Base-by-base conservation (phyloP, 1,139 yeast species). In the Geotrichum restrictum region DNA sequence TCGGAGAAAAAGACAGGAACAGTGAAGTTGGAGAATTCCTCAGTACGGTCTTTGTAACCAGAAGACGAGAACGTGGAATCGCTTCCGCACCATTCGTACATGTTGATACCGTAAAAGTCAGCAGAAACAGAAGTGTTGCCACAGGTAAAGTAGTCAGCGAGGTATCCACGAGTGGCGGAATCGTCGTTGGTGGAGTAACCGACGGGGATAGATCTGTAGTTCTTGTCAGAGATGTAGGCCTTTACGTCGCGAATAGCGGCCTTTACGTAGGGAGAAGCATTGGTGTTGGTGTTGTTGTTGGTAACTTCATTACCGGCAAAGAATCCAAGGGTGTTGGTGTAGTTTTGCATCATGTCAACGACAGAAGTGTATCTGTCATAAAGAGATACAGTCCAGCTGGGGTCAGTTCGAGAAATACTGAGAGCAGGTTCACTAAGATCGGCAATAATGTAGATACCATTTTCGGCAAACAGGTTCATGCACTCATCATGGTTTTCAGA, bases 101-200 rank as follows among this genome's bases (percentile, higher is more conserved):
- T 85, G 69, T 93, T 93, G 60, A 93, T 91, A 13, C 98, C 98
- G 70, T 89, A 91, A 71, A 93, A 89, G 67, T 93, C 98, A 48
- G 88, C 85, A 80, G 79, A 45, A 47, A 81, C 84, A 13, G 75
- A 76, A 14, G 67, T 69, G 13, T 78, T 81, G 29, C 80, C 76
- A 64, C 98, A 93, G 69, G 87, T 93, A 63, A 93, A 77, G 68
- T 91, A 93, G 56, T 81, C 77, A 29, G 96, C 88, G 56, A 88
- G 77, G 60, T 69, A 66, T 65, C 67, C 66, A 48, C 73, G 65
- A 61, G 65, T 69, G 45, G 60, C 73, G 58, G 89, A 75, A 65
- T 88, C 95, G 69, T 94, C 98, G 1, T 98, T 98, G 1, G 98
- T 98, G 1, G 97, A 85, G 70, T 93, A 93, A 0, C 98, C 98